Percentiles rank a stretch among this genome's conserved stretches.
These are phyloP conservation scores for Gloeophyllum trabeum DNA, from an alignment of 768 basidiomycete genomes.

Conservation along the genomic window DNA sequence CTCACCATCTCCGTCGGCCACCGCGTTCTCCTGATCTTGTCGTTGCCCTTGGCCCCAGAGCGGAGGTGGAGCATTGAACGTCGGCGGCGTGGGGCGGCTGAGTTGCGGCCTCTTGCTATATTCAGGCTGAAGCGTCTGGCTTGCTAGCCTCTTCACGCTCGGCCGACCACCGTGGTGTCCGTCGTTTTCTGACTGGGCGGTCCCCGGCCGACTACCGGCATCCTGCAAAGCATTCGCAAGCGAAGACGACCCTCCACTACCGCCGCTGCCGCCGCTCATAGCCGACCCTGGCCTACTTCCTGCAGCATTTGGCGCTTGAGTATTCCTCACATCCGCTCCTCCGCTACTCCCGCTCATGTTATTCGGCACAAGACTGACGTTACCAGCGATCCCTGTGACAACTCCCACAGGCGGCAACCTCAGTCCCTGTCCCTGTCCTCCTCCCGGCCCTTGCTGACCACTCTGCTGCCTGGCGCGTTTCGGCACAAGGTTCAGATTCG, in stretches of 20 bases:
- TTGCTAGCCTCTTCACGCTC: constrained; percentile 63
- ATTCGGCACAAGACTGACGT: too few species aligned
- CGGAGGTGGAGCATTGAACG: background rate
- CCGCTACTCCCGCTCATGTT: too few species aligned
- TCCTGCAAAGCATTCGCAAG: constrained; percentile 29
- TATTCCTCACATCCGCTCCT: background rate
- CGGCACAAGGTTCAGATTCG: constrained; percentile 43
- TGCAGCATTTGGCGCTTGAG: background rate
- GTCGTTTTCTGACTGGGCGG: constrained; percentile 15
- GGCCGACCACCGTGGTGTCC: constrained; percentile 30
- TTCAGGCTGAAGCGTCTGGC: constrained; percentile 57
- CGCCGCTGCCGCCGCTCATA: background rate
- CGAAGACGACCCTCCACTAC: constrained; percentile 9
- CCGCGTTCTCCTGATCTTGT: background rate
- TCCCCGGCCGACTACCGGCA: constrained; percentile 19
- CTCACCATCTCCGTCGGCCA: background rate
- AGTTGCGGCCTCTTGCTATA: constrained; percentile 36
- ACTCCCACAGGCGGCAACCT: constrained; percentile 3
- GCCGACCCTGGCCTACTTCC: background rate
- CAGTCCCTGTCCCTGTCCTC: constrained; percentile 15
- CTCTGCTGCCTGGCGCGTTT: constrained; percentile 16
- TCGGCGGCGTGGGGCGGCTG: background rate
- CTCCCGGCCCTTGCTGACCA: background rate
- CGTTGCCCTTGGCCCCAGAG: too few species aligned
- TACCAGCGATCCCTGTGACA: background rate